phyloP scores from a whole-genome alignment of 208 protist genomes.

The Leptomonas seymouri region DNA sequence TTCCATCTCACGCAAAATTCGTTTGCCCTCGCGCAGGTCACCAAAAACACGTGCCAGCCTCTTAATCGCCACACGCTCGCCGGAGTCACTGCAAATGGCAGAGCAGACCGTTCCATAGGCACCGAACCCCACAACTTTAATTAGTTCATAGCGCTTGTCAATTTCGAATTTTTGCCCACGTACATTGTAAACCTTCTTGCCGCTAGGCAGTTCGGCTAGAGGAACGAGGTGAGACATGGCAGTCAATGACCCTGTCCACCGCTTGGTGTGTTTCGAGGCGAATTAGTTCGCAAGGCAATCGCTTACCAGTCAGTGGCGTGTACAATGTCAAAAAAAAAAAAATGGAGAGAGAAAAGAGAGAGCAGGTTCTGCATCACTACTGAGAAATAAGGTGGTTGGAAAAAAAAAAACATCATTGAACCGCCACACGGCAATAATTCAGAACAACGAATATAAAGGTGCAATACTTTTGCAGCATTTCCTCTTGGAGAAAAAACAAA shows the following conservation, averaged over 20 bases:
- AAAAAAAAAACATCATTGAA: no score
- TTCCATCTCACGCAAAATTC: slow-evolving; percentile 97
- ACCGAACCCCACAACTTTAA: slow-evolving; percentile 84
- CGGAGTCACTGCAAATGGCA: slow-evolving; percentile 34
- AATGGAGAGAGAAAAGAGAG: slow-evolving; percentile 18
- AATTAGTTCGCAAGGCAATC: no score
- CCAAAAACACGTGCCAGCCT: slow-evolving; percentile 96
- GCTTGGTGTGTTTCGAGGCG: not conserved
- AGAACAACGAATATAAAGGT: no score
- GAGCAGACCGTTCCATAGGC: slow-evolving; percentile 90
- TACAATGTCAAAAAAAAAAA: slow-evolving; percentile 10
- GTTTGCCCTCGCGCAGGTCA: slow-evolving; percentile 95
- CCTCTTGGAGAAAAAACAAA: no score
- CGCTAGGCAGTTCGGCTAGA: slow-evolving; percentile 56
- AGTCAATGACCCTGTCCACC: slow-evolving; percentile 13
- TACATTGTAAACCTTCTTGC: slow-evolving; percentile 82
- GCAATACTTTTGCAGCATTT: no score
- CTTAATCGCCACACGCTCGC: slow-evolving; percentile 97
- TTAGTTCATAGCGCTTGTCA: slow-evolving; percentile 63
- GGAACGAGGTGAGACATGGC: slow-evolving; percentile 56
- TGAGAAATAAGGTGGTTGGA: no score
- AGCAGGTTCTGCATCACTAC: no score
- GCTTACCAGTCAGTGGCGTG: no score
- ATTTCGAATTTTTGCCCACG: slow-evolving; percentile 90
- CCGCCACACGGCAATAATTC: no score